A percentile compares a stretch with the other conserved stretches of the same genome.
phyloP scores from a whole-genome alignment of 1,284 basidiomycete genomes.

The Melampsora allii-populina region DNA sequence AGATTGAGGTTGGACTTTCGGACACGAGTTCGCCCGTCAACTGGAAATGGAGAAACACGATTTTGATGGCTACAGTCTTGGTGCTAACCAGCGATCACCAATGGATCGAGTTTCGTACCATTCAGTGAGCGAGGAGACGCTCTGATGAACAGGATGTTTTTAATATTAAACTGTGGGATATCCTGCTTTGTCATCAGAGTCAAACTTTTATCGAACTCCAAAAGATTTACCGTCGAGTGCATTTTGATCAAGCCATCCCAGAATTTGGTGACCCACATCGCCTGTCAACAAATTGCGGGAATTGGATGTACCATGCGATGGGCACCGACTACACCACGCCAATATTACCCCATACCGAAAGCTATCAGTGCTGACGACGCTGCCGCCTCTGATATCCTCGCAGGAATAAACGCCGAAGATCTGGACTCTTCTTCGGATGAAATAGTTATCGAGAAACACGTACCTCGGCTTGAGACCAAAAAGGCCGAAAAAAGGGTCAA shows the following conservation, averaged over 20 bases:
- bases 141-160: not conserved
- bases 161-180: not conserved
- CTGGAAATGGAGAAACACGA: slow-evolving; percentile 36
- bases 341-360: slow-evolving; percentile 40
- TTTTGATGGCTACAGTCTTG: slow-evolving; percentile 39
- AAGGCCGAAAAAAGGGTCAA: not conserved
- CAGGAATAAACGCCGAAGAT: slow-evolving; percentile 20
- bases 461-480: not conserved
- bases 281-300: slow-evolving; percentile 38
- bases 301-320: slow-evolving; percentile 31
- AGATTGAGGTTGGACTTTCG: slow-evolving; percentile 30
- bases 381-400: slow-evolving; percentile 16
- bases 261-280: slow-evolving; percentile 17
- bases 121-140: slow-evolving; percentile 14
- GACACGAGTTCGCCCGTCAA: slow-evolving; percentile 7
- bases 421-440: slow-evolving; percentile 19
- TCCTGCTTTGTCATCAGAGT: slow-evolving; percentile 10
- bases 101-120: slow-evolving; percentile 43
- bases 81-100: slow-evolving; percentile 38
- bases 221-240: slow-evolving; percentile 33
- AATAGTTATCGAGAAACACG: not conserved
- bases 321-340: slow-evolving; percentile 17
- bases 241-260: slow-evolving; percentile 42
- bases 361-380: slow-evolving; percentile 29
- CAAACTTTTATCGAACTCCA: slow-evolving; percentile 28